A percentile compares a stretch with the other conserved stretches of the same genome.
phyloP scores from a whole-genome alignment of 441 rosid genomes.

The Melastoma candidum region DNA sequence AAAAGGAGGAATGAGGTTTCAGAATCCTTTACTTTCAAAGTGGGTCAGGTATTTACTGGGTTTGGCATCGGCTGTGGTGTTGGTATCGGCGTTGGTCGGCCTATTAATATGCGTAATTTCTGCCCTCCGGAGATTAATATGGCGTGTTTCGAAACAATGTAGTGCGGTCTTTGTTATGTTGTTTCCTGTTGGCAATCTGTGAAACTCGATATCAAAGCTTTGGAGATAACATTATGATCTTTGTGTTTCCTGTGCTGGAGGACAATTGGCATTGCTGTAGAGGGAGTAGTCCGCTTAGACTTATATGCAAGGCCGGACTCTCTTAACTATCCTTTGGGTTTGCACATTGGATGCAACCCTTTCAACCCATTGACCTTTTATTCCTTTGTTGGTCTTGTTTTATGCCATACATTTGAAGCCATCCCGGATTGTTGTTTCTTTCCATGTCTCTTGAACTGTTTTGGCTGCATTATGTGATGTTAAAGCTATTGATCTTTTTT shows the following conservation, averaged over 20 bases:
- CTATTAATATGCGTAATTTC: slow-evolving; percentile 54
- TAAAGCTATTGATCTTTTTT: slow-evolving; percentile 4
- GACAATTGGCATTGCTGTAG: no score
- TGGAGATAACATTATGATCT: no score
- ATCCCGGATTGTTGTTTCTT: background rate
- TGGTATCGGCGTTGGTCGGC: slow-evolving; percentile 83
- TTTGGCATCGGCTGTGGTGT: slow-evolving; percentile 92
- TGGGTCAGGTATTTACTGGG: slow-evolving; percentile 83
- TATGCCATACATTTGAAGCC: no score
- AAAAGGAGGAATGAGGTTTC: slow-evolving; percentile 36
- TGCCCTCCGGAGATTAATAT: background rate
- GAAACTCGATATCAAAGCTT: no score
- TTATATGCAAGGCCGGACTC: no score
- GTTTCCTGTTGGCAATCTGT: no score
- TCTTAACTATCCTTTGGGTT: no score
- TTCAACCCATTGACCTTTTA: no score
- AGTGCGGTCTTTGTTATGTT: background rate
- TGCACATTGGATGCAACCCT: no score
- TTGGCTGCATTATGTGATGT: background rate
- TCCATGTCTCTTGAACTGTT: background rate
- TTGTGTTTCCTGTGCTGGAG: background rate
- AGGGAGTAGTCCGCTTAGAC: no score
- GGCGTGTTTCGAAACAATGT: slow-evolving; percentile 17
- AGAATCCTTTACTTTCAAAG: slow-evolving; percentile 83
- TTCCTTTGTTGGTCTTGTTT: no score